Evolutionary conservation across 345 rosid genomes (phyloP).

Genomic region (Geranium brycei): DNA sequence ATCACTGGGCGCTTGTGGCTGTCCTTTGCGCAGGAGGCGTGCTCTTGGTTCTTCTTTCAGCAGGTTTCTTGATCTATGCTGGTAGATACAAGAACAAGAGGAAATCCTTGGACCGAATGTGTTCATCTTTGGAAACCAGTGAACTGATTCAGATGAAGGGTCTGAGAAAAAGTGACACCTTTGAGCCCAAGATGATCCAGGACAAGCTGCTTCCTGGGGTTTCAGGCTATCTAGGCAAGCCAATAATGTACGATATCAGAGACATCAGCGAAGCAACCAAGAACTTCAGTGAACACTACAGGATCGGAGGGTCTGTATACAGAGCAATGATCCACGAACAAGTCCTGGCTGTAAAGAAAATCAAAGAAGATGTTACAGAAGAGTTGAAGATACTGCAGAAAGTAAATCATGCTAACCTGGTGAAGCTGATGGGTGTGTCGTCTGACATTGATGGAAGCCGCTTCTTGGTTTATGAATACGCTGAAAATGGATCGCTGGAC

Average conservation of each 20-base stretch:
- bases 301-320: conserved; percentile 40
- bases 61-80: conserved; percentile 12
- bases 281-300: conserved; percentile 27
- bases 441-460: conserved; percentile 20
- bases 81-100: conserved; percentile 1
- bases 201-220: conserved; percentile 41
- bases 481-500: conserved; percentile 42
- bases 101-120: conserved; percentile 16
- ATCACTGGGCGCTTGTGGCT: conserved; percentile 9
- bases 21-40: conserved; percentile 13
- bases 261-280: conserved; percentile 37
- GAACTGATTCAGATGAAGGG: conserved; percentile 28
- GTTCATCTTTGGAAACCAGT: conserved; percentile 25
- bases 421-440: conserved; percentile 42
- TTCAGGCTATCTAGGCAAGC: conserved; percentile 42
- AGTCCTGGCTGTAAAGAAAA: conserved; percentile 37
- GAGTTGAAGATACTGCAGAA: conserved; percentile 43
- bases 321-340: conserved; percentile 33
- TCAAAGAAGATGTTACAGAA: conserved; percentile 27
- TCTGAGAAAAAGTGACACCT: conserved; percentile 8
- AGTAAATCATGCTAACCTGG: conserved; percentile 53
- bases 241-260: conserved; percentile 25
- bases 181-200: conserved; percentile 23
- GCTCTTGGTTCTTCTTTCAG: conserved; percentile 16
- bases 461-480: conserved; percentile 54